Base-by-base conservation (phyloP, 148 eudicot species). In the Polygonum aviculare region DNA sequence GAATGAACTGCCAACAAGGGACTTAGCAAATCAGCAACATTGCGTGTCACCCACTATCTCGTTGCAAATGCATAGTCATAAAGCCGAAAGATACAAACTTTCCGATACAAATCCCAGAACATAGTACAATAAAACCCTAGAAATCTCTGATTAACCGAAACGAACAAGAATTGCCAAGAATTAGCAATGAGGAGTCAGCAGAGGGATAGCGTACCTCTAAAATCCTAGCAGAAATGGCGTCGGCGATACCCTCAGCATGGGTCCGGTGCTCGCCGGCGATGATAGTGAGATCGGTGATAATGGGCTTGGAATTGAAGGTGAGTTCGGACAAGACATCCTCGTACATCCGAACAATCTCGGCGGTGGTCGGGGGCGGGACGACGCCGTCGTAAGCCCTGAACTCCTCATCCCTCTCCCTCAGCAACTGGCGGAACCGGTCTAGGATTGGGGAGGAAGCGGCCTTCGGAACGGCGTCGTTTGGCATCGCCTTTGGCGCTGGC, bases 281-380 rank as follows among this genome's bases (percentile, higher is more conserved):
- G 60, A 94, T 86, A 0, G 98, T 94, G 35, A 94, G 93, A 83
- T 94, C 98, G 7, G 97, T 94, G 47, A 94, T 94, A 4, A 94
- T 80, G 0, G 97, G 97, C 84, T 94, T 92, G 77, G 96, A 94
- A 85, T 94, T 94, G 65, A 92, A 82, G 21, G 89, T 86, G 2
- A 94, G 88, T 22, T 92, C 97, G 4, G 90, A 82, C 26, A 94
- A 51, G 40, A 92, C 78, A 57, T 79, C 78, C 22, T 94, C 97
- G 41, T 92, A 94, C 22, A 85, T 40, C 76, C 85, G 77, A 36
- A 90, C 96, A 54, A 90, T 79, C 52, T 88, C 95, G 5, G 83
- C 90, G 4, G 81, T 79, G 12, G 75, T 75, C 52, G 79, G 74
- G 12, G 85, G 81, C 39, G 83, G 82, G 31, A 62, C 38, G 38